These are phyloP conservation scores for Iris macrosiphon DNA, from an alignment of 106 monocot species.

Conservation along the genomic window DNA sequence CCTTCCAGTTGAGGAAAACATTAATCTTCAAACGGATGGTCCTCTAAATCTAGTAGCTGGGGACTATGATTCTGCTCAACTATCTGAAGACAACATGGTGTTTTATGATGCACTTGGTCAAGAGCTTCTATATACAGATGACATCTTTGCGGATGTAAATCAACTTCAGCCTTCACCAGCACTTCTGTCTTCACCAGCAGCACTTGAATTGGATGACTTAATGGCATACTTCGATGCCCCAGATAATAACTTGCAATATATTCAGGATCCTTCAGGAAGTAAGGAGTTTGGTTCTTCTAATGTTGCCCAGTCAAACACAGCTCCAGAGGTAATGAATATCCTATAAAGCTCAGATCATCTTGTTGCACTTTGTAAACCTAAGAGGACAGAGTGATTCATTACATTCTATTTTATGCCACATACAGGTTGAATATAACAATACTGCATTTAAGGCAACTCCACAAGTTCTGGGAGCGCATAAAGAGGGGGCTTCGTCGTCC, in stretches of 20 bases:
- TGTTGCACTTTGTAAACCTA: not conserved
- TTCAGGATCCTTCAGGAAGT: conserved; percentile 9
- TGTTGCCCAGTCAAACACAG: not conserved
- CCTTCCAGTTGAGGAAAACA: conserved; percentile 1
- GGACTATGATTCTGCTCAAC: conserved; percentile 10
- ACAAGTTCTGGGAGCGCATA: conserved; percentile 3
- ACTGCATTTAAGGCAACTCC: not conserved
- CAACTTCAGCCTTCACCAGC: not conserved
- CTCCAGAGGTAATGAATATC: conserved; percentile 18
- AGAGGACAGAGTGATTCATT: too few relatives aligned
- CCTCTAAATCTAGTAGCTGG: conserved; percentile 8
- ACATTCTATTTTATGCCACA: not conserved
- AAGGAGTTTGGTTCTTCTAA: conserved; percentile 7
- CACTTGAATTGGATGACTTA: conserved; percentile 36
- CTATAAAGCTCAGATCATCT: not conserved
- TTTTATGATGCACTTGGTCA: conserved; percentile 25
- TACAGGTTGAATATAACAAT: conserved; percentile 25
- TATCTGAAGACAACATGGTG: conserved; percentile 7
- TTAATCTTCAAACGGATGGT: conserved; percentile 13
- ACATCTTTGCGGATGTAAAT: conserved; percentile 1
- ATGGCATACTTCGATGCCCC: conserved; percentile 50
- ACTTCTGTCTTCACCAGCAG: too few relatives aligned
- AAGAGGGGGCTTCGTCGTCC: conserved; percentile 17
- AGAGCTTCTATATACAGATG: conserved; percentile 5
- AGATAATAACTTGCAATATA: conserved; percentile 28